A percentile compares a stretch with the other conserved stretches of the same genome.
These are phyloP conservation scores for Meripilus lineatus DNA, from an alignment of 1,284 basidiomycete species.

Conservation along the genomic window DNA sequence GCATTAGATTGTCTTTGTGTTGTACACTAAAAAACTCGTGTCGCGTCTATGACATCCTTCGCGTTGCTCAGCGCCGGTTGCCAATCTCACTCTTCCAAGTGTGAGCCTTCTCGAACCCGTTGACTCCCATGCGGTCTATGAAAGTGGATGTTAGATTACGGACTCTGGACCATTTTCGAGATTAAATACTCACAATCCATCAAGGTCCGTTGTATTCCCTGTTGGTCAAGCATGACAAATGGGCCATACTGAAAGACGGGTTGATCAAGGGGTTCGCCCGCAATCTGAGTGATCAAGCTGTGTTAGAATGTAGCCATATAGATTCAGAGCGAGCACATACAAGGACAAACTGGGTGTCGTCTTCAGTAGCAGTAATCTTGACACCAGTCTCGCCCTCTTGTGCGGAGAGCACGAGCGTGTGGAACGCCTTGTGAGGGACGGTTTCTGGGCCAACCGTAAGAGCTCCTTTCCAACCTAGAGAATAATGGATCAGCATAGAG, in stretches of 20 bases:
- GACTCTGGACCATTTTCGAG: conserved; percentile 1
- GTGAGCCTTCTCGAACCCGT: conserved; percentile 90
- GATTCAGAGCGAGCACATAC: conserved; percentile 32
- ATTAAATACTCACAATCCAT: conserved; percentile 60
- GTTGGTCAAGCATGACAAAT: conserved; percentile 78
- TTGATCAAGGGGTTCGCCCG: conserved; percentile 89
- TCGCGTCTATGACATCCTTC: background rate
- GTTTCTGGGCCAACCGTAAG: conserved; percentile 55
- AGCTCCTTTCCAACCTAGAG: conserved; percentile 65
- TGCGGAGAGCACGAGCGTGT: conserved; percentile 77
- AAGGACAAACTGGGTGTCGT: conserved; percentile 68
- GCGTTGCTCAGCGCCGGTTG: conserved; percentile 1
- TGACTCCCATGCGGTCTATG: conserved; percentile 64
- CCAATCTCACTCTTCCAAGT: conserved; percentile 87
- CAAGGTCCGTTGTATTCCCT: conserved; percentile 82
- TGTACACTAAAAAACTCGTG: background rate
- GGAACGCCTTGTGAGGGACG: conserved; percentile 50
- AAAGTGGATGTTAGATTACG: background rate
- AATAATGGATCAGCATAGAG: background rate
- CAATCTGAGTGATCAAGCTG: conserved; percentile 40
- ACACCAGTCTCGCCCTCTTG: conserved; percentile 57
- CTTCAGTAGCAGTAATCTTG: conserved; percentile 47
- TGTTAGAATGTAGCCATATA: background rate
- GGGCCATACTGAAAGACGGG: conserved; percentile 85
- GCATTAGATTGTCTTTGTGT: background rate